Evolutionary conservation across 2,329 filamentous ascomycete genomes (phyloP).

Genomic region (Trichoderma sp.): DNA sequence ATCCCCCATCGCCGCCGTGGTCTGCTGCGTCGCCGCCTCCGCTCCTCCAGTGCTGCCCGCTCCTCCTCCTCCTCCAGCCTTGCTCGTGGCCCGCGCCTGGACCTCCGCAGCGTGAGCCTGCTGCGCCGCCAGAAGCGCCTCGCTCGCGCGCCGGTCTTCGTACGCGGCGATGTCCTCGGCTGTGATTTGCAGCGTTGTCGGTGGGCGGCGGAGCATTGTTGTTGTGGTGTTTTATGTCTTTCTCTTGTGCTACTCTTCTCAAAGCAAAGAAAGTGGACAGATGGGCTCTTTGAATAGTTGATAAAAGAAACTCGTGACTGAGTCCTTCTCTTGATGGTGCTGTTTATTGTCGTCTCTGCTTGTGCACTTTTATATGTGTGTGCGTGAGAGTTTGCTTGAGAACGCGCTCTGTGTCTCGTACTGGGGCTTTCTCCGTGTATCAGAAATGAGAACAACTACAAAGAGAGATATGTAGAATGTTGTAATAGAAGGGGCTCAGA

Average conservation of each 20-base stretch:
- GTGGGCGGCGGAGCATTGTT: conserved; percentile 63
- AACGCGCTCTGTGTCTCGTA: background rate
- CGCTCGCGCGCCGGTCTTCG: conserved; percentile 57
- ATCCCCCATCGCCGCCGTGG: conserved; percentile 17
- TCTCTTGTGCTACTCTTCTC: background rate
- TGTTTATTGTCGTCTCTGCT: background rate
- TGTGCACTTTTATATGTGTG: background rate
- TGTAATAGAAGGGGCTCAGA: too few relatives aligned
- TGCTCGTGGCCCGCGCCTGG: conserved; percentile 19
- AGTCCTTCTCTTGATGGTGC: background rate
- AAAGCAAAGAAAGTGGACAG: background rate
- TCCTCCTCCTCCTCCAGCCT: conserved; percentile 8
- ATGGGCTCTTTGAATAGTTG: accelerated
- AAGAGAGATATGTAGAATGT: background rate
- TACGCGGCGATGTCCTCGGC: conserved; percentile 68
- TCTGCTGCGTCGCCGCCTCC: conserved; percentile 25
- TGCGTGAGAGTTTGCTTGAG: too few relatives aligned
- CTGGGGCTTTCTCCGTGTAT: background rate
- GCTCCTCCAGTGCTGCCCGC: conserved; percentile 16
- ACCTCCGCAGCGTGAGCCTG: conserved; percentile 30
- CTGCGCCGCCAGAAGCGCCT: conserved; percentile 37
- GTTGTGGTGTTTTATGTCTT: background rate
- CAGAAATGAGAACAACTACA: background rate
- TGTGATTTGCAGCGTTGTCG: conserved; percentile 66
- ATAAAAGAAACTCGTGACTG: background rate